Evolutionary conservation across 805 yeast species (phyloP), one percentile per base, ranked within the genome.

Genomic region (Naumovozyma castellii): DNA sequence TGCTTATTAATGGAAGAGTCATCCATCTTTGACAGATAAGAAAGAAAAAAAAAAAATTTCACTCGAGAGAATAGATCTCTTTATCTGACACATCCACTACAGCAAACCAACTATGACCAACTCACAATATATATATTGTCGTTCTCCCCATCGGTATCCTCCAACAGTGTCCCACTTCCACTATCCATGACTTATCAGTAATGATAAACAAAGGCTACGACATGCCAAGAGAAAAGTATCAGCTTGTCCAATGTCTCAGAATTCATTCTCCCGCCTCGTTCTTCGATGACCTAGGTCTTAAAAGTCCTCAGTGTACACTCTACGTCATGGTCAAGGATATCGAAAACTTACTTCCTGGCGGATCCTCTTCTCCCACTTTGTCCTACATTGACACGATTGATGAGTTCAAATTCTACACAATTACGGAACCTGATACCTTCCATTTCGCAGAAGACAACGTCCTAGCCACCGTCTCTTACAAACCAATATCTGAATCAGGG

Each of bases 391-490:
- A 5, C 3, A 31, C 29, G 14, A n/a, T n/a, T 12, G 34, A 19
- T 12, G 31, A 40, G 29, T 39, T 14, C 16, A 18, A 18, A n/a
- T 36, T 43, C 31, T 32, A 30, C 16, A 27, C 32, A 5, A 16
- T 36, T 3, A 14, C 15, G 9, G 29, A 18, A 9, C 9, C 14
- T 16, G 13, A n/a, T 9, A 6, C 34, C 14, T 32, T 14, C 22
- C 20, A 20, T 17, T 36, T 36, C 18, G 15, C 41, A 10, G 13
- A 17, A 6, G 38, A 40, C 2, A 29, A 40, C n/a, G 22, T 62
- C 3, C 36, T 63, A 6, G 71, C 70, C 1, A 59, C 70, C 2
- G 46, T 59, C 2, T 70, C 65, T 2, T 41, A 61, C 18, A 68
- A 62, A 40, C 39, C 44, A 6, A 35, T 39, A 1, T 49, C 43